phyloP scores from a whole-genome alignment of 2,329 filamentous ascomycete genomes.

The Colletotrichum paranaense region DNA sequence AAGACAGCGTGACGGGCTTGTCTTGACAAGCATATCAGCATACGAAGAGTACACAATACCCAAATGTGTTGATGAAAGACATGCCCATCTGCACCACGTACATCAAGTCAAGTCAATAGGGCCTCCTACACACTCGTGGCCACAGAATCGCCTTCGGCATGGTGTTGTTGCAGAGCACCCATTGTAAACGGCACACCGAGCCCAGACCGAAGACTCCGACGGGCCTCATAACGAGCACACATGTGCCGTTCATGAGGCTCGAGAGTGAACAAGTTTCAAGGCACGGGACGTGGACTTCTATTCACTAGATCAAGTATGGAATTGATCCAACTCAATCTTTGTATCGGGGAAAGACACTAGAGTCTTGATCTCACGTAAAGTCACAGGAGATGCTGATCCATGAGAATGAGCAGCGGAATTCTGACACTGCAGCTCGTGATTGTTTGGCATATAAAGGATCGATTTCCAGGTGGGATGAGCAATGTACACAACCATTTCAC shows the following conservation, averaged over 20 bases:
- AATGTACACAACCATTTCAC: background rate
- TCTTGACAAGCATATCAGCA: background rate
- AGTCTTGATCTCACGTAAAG: background rate
- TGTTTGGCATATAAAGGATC: background rate
- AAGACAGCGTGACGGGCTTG: background rate
- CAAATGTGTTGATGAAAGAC: background rate
- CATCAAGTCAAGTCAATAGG: background rate
- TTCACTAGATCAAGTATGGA: background rate
- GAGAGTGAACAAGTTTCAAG: no score
- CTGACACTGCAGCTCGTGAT: background rate
- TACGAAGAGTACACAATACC: background rate
- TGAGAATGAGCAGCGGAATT: background rate
- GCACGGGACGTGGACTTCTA: background rate
- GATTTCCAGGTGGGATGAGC: background rate
- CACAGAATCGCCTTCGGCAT: background rate
- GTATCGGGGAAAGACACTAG: background rate
- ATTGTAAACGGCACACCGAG: background rate
- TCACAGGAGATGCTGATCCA: background rate
- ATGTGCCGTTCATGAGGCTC: no score
- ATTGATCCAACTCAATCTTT: background rate
- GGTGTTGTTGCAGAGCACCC: background rate
- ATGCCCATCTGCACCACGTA: background rate
- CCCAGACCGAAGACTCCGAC: background rate
- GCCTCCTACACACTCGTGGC: background rate
- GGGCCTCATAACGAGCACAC: background rate